phyloP scores from a whole-genome alignment of 768 basidiomycete species.

The Lenzites betulinus region DNA sequence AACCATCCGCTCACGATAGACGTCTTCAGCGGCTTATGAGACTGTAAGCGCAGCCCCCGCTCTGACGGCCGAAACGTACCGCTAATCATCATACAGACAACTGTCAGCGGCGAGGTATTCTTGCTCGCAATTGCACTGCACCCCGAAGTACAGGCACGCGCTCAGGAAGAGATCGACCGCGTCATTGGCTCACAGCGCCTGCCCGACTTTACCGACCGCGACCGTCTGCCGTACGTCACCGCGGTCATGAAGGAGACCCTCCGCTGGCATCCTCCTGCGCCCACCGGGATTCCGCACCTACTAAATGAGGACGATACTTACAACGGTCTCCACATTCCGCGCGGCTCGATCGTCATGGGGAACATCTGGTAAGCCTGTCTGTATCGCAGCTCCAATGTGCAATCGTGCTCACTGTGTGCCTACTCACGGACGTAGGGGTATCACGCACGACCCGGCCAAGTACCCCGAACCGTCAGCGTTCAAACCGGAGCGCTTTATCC shows the following conservation, averaged over 20 bases:
- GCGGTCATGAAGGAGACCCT: constrained; percentile 31
- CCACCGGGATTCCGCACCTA: constrained; percentile 19
- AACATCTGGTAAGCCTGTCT: constrained; percentile 28
- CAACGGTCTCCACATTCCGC: constrained; percentile 25
- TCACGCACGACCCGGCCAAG: constrained; percentile 11
- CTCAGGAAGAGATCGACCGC: constrained; percentile 24
- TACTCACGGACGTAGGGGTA: not conserved
- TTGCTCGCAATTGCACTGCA: constrained; percentile 22
- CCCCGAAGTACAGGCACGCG: constrained; percentile 20
- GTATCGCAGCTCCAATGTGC: not conserved
- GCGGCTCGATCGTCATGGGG: constrained; percentile 23
- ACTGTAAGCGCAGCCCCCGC: not conserved
- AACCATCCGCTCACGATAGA: not conserved
- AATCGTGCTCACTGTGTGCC: not conserved
- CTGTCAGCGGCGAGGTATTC: constrained; percentile 8
- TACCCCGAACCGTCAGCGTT: constrained; percentile 17
- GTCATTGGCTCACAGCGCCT: constrained; percentile 24
- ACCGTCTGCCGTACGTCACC: constrained; percentile 24
- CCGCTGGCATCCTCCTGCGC: constrained; percentile 36
- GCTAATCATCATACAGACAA: not conserved
- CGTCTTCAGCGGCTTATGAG: constrained; percentile 1
- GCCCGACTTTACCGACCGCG: constrained; percentile 24
- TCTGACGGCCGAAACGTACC: not conserved
- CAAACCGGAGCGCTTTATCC: constrained; percentile 17
- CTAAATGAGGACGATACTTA: constrained; percentile 27